A percentile compares a stretch with the other conserved stretches of the same genome.
phyloP scores from a whole-genome alignment of 1,139 yeast genomes.

The Yarrowia galli region DNA sequence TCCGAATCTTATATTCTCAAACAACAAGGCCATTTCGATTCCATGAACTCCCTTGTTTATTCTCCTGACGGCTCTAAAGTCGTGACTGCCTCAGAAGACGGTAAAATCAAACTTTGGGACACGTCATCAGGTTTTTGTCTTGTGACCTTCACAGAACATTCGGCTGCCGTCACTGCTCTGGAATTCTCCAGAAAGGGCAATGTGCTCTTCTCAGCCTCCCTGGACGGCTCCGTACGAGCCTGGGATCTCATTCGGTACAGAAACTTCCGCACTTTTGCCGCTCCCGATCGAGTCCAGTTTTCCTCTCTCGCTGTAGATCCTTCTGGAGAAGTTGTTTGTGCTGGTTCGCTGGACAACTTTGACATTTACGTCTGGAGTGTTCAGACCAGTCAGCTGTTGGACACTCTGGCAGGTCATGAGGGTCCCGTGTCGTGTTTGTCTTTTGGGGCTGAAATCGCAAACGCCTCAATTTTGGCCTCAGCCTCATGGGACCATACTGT shows the following conservation, averaged over 20 bases:
- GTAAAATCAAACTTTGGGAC: conserved; percentile 97
- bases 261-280: conserved; percentile 92
- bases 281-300: conserved; percentile 87
- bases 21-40: conserved; percentile 96
- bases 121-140: conserved; percentile 90
- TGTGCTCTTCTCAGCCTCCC: conserved; percentile 85
- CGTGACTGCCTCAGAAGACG: conserved; percentile 96
- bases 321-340: conserved; percentile 95
- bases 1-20: conserved; percentile 93
- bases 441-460: conserved; percentile 69
- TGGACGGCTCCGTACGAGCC: conserved; percentile 97
- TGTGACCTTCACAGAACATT: conserved; percentile 89
- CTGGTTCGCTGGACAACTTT: conserved; percentile 89
- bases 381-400: conserved; percentile 90
- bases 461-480: conserved; percentile 72
- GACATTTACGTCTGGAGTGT: conserved; percentile 97
- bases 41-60: conserved; percentile 81
- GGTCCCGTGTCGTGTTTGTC: conserved; percentile 92
- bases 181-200: conserved; percentile 88
- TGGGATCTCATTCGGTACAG: conserved; percentile 95
- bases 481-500: conserved; percentile 98
- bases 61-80: conserved; percentile 95
- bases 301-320: conserved; percentile 94
- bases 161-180: conserved; percentile 86
- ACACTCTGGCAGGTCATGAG: conserved; percentile 88